Conservation (phyloP, 768 basidiomycete species). For the Trametes maxima region DNA sequence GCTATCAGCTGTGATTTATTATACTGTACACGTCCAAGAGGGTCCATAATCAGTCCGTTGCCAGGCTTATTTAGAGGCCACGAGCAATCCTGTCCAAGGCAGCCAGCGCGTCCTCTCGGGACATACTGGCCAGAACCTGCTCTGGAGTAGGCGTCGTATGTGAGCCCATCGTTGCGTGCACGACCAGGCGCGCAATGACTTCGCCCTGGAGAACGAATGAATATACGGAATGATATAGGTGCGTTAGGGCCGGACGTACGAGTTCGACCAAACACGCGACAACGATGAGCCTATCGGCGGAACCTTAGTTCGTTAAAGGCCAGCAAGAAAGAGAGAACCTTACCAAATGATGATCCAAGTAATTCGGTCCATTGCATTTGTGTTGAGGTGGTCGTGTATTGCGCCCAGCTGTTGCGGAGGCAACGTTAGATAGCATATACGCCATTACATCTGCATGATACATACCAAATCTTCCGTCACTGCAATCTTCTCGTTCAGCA, state of each 20-base stretch:
- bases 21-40: background rate
- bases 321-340: slow-evolving; percentile 28
- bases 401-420: slow-evolving; percentile 64
- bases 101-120: slow-evolving; percentile 21
- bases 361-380: slow-evolving; percentile 86
- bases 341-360: slow-evolving; percentile 79
- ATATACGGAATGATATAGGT: background rate
- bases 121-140: slow-evolving; percentile 17
- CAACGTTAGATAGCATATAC: background rate
- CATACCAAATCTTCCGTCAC: slow-evolving; percentile 88
- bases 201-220: slow-evolving; percentile 59
- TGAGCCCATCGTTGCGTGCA: slow-evolving; percentile 55
- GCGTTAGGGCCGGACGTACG: slow-evolving; percentile 43
- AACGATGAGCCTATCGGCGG: slow-evolving; percentile 75
- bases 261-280: slow-evolving; percentile 88
- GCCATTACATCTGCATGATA: slow-evolving; percentile 17
- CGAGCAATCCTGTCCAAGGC: slow-evolving; percentile 22
- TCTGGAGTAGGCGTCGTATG: slow-evolving; percentile 6
- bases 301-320: slow-evolving; percentile 16
- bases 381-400: slow-evolving; percentile 92
- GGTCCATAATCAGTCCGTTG: background rate
- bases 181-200: slow-evolving; percentile 72
- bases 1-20: background rate
- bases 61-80: background rate
- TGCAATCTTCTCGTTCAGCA: slow-evolving; percentile 84